Percentiles rank a stretch among this genome's conserved stretches.
phyloP scores from a whole-genome alignment of 2,329 filamentous ascomycete species.

The Whalleya microplaca region DNA sequence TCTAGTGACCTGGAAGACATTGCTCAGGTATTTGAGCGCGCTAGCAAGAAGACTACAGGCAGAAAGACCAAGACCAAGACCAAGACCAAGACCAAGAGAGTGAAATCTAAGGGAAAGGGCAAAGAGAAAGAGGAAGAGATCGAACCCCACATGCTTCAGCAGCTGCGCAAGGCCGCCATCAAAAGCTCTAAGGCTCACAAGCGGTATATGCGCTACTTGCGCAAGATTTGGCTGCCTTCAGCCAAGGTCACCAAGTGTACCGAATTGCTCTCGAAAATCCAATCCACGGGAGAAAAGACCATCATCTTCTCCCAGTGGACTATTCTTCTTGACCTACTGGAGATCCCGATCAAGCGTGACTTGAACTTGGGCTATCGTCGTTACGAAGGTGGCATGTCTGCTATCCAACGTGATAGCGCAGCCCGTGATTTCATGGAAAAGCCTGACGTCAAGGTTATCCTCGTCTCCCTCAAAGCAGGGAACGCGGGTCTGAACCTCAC shows the following conservation, averaged over 20 bases:
- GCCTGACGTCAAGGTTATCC: slow-evolving; percentile 66
- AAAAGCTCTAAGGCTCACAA: slow-evolving; percentile 67
- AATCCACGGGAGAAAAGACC: slow-evolving; percentile 67
- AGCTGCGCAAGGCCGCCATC: slow-evolving; percentile 67
- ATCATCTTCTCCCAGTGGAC: slow-evolving; percentile 86
- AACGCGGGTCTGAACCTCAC: slow-evolving; percentile 88
- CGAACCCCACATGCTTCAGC: slow-evolving; percentile 40
- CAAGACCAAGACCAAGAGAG: slow-evolving; percentile 33
- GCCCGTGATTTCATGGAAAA: slow-evolving; percentile 68
- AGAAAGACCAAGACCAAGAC: slow-evolving; percentile 22
- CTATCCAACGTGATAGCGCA: slow-evolving; percentile 66
- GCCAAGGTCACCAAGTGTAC: slow-evolving; percentile 74
- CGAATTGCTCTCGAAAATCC: slow-evolving; percentile 60
- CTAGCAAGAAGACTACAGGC: slow-evolving; percentile 28
- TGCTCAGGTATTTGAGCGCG: slow-evolving; percentile 6
- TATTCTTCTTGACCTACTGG: slow-evolving; percentile 74
- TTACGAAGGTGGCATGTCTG: slow-evolving; percentile 77
- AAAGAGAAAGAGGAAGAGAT: slow-evolving; percentile 48
- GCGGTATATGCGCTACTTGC: slow-evolving; percentile 71
- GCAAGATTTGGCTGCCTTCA: slow-evolving; percentile 72
- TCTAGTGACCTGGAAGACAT: slow-evolving; percentile 22
- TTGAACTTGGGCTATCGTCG: slow-evolving; percentile 62
- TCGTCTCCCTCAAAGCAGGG: slow-evolving; percentile 79
- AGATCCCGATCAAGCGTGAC: slow-evolving; percentile 66
- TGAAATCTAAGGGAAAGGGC: slow-evolving; percentile 45